Evolutionary conservation across 2,329 filamentous ascomycete species (phyloP), one percentile per base, ranked within the genome.

Genomic region (Teratosphaeria destructans): DNA sequence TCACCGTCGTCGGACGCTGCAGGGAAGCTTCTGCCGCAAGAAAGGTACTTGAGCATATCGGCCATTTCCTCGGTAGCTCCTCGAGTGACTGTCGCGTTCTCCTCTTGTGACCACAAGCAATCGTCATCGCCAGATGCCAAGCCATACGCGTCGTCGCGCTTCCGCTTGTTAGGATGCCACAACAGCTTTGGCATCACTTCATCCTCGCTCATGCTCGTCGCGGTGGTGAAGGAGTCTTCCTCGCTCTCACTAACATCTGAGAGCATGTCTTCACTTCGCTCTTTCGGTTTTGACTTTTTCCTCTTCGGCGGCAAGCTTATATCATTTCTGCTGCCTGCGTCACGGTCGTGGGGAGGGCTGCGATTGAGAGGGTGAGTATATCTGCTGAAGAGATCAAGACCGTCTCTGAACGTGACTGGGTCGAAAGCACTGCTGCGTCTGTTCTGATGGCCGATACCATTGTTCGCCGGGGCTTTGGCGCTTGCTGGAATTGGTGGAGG

Each of bases 361-460:
- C 19, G 16, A 14, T 29, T 39, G 34, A 55, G 35, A 16, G 37
- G 27, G 47, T 43, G 43, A 10, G 56, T 43, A 69, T 85, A 85
- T 65, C 83, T 84, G 26, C 78, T 72, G 66, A 82, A 79, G 59
- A 79, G 64, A 47, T 73, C 72, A 59, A 82, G 67, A 56, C 75
- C 77, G 39, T 74, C 72, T 62, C 76, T 77, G 67, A 85, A 85
- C 8, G 70, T 65, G 7, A 85, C 72, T 0, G 81, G 78, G 47
- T 76, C 72, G 63, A 83, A 85, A 54, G 76, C 74, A 61, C 78
- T 80, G 53, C 76, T 73, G 34, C 70, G 67, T 39, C 61, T 56
- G 27, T 52, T 52, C 5, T 52, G 8, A 5, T 49, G 37, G 19
- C 54, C 43, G 11, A 29, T 39, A 2, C 35, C 7, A 26, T 60